Conservation (phyloP, 2,329 filamentous ascomycete genomes). For the Aureobasidium vineae region DNA sequence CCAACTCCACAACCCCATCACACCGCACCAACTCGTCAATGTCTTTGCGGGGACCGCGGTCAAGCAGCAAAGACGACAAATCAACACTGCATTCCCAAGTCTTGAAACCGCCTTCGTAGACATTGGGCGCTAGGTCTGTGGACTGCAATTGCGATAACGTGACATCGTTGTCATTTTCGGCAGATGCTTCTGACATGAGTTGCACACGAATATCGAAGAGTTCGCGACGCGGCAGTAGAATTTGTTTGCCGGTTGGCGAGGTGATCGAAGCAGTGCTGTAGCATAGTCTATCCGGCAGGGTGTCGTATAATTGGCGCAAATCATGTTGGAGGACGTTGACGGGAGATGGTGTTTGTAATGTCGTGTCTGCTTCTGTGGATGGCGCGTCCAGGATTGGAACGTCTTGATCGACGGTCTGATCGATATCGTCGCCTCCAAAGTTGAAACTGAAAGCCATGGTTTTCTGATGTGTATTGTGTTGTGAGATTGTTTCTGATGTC, state of each 20-base stretch:
- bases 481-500: conserved; percentile 27
- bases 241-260: conserved; percentile 55
- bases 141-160: conserved; percentile 62
- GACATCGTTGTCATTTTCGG: conserved; percentile 45
- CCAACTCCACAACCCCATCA: conserved; percentile 60
- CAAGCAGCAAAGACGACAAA: conserved; percentile 63
- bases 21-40: conserved; percentile 51
- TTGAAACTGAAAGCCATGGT: conserved; percentile 54
- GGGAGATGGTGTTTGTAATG: conserved; percentile 7
- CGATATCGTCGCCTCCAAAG: conserved; percentile 60
- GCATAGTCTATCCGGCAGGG: conserved; percentile 70
- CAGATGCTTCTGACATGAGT: conserved; percentile 66
- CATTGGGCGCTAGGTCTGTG: conserved; percentile 74
- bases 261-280: conserved; percentile 62
- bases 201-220: conserved; percentile 80
- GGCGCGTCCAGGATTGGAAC: conserved; percentile 12
- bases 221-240: conserved; percentile 68
- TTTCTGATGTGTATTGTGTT: background rate
- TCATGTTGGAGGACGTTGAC: conserved; percentile 39
- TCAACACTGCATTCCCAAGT: conserved; percentile 86
- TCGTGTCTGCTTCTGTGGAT: background rate
- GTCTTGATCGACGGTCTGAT: conserved; percentile 41
- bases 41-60: conserved; percentile 50
- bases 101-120: conserved; percentile 87
- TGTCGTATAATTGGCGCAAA: conserved; percentile 43